Evolutionary conservation across 1,284 basidiomycete genomes (phyloP), one percentile per base, ranked within the genome.

Genomic region (Tilletia setariae): DNA sequence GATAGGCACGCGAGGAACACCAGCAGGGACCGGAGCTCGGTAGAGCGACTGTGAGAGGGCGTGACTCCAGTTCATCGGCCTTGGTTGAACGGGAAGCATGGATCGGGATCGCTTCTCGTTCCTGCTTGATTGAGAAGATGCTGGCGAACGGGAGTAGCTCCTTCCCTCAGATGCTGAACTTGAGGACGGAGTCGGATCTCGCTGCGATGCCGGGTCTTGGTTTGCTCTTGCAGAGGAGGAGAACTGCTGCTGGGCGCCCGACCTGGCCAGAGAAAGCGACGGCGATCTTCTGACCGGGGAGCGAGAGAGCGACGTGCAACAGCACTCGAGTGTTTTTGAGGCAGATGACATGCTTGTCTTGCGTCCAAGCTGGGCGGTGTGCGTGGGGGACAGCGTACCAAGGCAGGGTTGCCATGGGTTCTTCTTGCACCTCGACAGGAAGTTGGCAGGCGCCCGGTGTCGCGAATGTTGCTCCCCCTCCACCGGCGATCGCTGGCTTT

Each of bases 11-110:
- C 56, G 56, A 16, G 56, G 56, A 16, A n/a, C 35, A 11, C 16
- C 16, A 7, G 56, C 32, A 1, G 13, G 28, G 19, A 19, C 56
- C 2, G 56, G 56, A 16, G 56, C 35, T 16, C 15, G 28, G 56
- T 61, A 40, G 13, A 61, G 28, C 13, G 56, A 30, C 2, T 15
- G 16, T 2, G 30, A 25, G 56, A 61, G 56, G 2, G 28, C 56
- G 30, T 40, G 32, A 15, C 8, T n/a, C 56, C 56, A 61, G 56
- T 61, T 61, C 16, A 40, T 35, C 16, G 30, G 32, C 3, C 56
- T 25, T 7, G 56, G 56, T 30, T 61, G 56, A 30, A 61, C 9
- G 56, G 56, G 56, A 28, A 61, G 56, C 56, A 61, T 61, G 56
- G 56, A 30, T 2, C 32, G 56, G 2, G 6, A 6, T 49, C 19